Evolutionary conservation across 169 alveolate genomes (phyloP), one percentile per base, ranked within the genome.

Genomic region (Eimeria acervulina): DNA sequence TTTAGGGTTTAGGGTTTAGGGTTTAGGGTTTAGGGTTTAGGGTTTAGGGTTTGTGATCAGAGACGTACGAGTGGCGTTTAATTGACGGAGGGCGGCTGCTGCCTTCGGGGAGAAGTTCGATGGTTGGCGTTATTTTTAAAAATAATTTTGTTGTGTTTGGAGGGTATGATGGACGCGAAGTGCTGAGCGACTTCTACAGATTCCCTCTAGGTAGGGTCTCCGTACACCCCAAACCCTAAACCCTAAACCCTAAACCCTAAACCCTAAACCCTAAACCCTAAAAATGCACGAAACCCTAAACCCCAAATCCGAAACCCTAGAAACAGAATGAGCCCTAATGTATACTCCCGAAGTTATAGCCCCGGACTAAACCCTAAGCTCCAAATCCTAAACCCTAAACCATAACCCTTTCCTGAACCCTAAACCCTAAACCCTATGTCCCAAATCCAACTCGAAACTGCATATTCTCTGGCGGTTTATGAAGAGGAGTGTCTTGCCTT

Each of bases 91-190:
- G 95, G 61, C 96, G 95, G 15, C 52, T 47, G 70, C 97, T 98
- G 44, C 99, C 99, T 36, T 89, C 98, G 0, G 98, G 99, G 3
- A 95, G 99, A 52, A 97, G 98, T 76, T 97, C 98, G n/a, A 97
- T 97, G 93, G 96, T 93, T 38, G 96, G 90, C 0, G 95, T 72
- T 33, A 93, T 98, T 15, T 96, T 97, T 92, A 96, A 97, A 33
- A 96, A 98, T 72, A 94, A 97, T 5, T 95, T 98, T 7, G 97
- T 80, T 23, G 97, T 98, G 42, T 98, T 97, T 95, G 99, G 99
- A 33, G 99, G 99, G 2, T 98, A 98, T 90, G 98, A 97, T 89
- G 99, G 99, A 44, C 95, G 95, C 63, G 97, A 96, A 52, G 97
- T 98, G 96, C 91, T 98, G 47, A 97, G 97, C 95, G 99, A 98